These are phyloP conservation scores for Parastagonospora nodorum DNA, from an alignment of 2,329 filamentous ascomycete genomes.

Conservation along the genomic window DNA sequence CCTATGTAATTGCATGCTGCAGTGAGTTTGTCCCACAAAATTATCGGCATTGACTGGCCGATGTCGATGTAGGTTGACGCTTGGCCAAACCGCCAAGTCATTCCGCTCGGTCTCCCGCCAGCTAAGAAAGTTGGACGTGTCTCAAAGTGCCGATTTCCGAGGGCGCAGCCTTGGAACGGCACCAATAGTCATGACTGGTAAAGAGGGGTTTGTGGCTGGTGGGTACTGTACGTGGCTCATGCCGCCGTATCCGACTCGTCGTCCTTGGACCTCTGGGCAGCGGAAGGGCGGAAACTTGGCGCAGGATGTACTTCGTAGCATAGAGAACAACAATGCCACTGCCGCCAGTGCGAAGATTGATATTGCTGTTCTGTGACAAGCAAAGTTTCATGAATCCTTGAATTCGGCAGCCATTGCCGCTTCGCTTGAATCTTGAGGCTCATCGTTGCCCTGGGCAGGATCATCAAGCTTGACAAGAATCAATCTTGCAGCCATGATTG, in stretches of 20 bases:
- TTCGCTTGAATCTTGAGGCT: background rate
- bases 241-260: constrained; percentile 9
- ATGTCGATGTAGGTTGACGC: constrained; percentile 2
- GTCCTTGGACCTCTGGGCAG: constrained; percentile 6
- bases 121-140: background rate
- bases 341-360: background rate
- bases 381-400: background rate
- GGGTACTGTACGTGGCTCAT: constrained; percentile 4
- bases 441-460: background rate
- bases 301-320: background rate
- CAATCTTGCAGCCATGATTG: background rate
- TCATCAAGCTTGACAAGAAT: background rate
- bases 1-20: background rate
- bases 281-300: constrained; percentile 10
- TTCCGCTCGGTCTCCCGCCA: constrained; percentile 1
- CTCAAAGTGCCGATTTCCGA: constrained; percentile 6
- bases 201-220: constrained; percentile 3
- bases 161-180: background rate
- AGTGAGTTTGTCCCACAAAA: background rate
- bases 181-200: background rate
- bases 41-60: background rate
- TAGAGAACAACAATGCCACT: background rate
- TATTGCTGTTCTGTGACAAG: background rate
- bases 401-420: background rate
- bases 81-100: constrained; percentile 3